Base-by-base conservation (phyloP, 164 flowering plant genomes). In the Protea cynaroides region DNA sequence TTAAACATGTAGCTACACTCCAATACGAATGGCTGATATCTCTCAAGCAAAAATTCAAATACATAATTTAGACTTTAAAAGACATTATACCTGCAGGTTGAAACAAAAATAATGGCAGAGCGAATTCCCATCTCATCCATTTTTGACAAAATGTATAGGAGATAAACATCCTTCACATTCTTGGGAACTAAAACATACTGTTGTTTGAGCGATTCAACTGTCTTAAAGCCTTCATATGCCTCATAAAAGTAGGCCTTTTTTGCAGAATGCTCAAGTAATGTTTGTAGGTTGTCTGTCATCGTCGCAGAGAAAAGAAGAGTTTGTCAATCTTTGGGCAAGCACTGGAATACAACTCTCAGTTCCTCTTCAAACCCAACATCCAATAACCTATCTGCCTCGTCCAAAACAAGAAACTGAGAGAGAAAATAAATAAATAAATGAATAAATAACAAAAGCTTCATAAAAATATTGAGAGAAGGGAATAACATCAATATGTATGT, bases 311-410 rank as follows among this genome's bases (percentile, higher is more conserved):
- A 95, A 56, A 95, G 73, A 51, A 95, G 77, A 49, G 97, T 95
- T 63, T 95, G 97, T 9, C 99, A 77, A 56, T 69, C 77, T 69
- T 86, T 84, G 13, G 99, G 99, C 75, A 95, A 75, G 76, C 84
- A 83, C 67, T 86, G 79, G 57, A 95, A 95, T 23, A 95, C 72
- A 40, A 75, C 92, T 69, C 78, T 77, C 56, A 95, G 61, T 63
- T 89, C 99, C 64, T 82, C 91, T 75, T 95, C 91, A 80, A 91
- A 95, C 19, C 89, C 92, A 68, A 73, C 88, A 81, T 90, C 97
- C 76, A 95, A 69, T 58, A 95, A 89, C 74, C 99, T 84, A 71
- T 95, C 99, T 7, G 97, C 99, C 76, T 95, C 99, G 66, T 95
- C 99, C 82, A 95, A 77, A 55, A 95, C 99, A 54, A 95, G 76